Conservation (phyloP, 169 alveolate species). For the Plasmodium cynomolgi region DNA sequence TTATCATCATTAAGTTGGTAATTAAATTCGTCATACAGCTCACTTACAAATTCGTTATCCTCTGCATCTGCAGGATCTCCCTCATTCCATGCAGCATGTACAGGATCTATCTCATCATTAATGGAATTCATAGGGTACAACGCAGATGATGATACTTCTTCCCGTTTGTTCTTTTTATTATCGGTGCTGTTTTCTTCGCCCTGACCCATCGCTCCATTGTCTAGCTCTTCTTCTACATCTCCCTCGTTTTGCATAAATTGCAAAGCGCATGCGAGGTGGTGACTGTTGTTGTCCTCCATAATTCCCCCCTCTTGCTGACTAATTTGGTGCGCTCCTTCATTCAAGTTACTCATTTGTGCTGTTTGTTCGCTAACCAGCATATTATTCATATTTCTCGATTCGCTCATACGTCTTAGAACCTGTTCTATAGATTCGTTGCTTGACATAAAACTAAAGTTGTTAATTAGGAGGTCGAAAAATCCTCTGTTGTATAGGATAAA, state of each 20-base stretch:
- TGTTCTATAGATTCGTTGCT: slow-evolving; percentile 69
- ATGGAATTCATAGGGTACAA: not conserved
- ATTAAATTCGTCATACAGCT: not conserved
- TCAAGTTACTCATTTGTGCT: not conserved
- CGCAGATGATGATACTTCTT: not conserved
- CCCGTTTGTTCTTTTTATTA: not conserved
- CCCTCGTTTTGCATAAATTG: not conserved
- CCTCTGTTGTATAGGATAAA: slow-evolving; percentile 68
- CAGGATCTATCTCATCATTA: not conserved
- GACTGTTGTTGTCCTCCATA: not conserved
- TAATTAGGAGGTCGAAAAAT: slow-evolving; percentile 41
- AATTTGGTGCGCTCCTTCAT: not conserved
- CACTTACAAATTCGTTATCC: not conserved
- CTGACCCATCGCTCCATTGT: not conserved
- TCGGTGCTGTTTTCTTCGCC: not conserved
- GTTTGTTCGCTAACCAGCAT: not conserved
- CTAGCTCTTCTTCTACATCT: not conserved
- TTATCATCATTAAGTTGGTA: not conserved
- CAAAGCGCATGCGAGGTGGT: not conserved
- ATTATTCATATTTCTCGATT: slow-evolving; percentile 48
- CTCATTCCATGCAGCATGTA: slow-evolving; percentile 10
- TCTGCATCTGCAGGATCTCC: not conserved
- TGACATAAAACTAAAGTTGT: slow-evolving; percentile 52
- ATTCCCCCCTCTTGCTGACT: not conserved
- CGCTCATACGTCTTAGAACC: slow-evolving; percentile 62